Evolutionary conservation across 2,329 filamentous ascomycete genomes (phyloP), one percentile per base, ranked within the genome.

Genomic region (Trichoderma gracile): DNA sequence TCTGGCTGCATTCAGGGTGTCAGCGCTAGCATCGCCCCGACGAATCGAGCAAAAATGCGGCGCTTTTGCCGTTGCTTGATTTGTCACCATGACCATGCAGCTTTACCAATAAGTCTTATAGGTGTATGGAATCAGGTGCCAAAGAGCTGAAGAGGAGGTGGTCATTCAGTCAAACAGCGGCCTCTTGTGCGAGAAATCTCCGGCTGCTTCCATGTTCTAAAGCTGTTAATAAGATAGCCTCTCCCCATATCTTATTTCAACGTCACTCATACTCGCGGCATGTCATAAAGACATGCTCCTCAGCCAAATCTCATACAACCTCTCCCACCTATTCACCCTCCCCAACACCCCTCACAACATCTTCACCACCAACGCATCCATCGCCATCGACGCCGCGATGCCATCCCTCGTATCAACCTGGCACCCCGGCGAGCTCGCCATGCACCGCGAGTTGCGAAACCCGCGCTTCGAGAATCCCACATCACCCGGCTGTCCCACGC

Each of bases 381-480:
- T 61, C 47, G 21, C 23, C 47, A 42, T 61, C 47, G 58, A 52
- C 47, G 38, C 47, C 38, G 30, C 47, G 27, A 62, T 62, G 59
- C 47, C 49, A 19, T 54, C 59, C 15, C 40, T 62, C 14, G 40
- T 61, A 23, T 62, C 40, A 1, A 45, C 21, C 9, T 62, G 59
- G 80, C 87, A 91, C 74, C 74, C 82, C 10, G 90, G 91, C 69
- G 91, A 94, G 75, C 71, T 80, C 47, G 80, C 82, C 55, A 85
- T 94, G 75, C 89, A 89, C 64, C 73, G 78, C 17, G 79, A 88
- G 5, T 82, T 93, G 64, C 81, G 79, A 40, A 79, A 88, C 0
- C 86, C 88, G 0, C 73, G 68, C 17, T 66, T 64, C 17, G 80
- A 84, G 54, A 93, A 95, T 70, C 91, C 91, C 0, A 93, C 89